A percentile compares a stretch with the other conserved stretches of the same genome.
Evolutionary conservation across 352 stramenopile genomes (phyloP).

Genomic region (Phytopythium montanum): DNA sequence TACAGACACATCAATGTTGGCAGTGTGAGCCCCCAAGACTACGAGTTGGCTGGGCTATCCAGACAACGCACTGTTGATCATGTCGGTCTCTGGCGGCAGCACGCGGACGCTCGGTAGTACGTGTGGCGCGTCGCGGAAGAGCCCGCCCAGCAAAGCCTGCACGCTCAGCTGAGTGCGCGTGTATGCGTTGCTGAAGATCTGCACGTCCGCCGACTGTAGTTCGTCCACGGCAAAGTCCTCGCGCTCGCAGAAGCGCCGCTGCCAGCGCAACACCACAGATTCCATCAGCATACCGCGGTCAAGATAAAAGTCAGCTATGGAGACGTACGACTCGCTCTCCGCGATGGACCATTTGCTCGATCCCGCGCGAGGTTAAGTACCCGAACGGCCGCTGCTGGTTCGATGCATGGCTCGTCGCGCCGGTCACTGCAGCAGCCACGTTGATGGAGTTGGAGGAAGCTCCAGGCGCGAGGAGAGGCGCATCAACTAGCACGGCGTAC

Average conservation of each 20-base stretch:
- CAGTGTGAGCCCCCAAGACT: background rate
- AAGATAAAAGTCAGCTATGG: background rate
- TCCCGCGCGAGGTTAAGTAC: constrained; percentile 55
- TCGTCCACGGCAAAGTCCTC: constrained; percentile 40
- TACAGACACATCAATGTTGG: constrained; percentile 5
- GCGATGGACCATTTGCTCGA: constrained; percentile 62
- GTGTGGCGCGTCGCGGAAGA: constrained; percentile 35
- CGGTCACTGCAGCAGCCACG: background rate
- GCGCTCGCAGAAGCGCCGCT: constrained; percentile 37
- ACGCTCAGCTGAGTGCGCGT: constrained; percentile 77
- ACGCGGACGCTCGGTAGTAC: constrained; percentile 44
- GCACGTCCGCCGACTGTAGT: constrained; percentile 30
- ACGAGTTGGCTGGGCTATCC: background rate
- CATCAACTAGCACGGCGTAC: constrained; percentile 10
- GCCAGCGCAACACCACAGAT: background rate
- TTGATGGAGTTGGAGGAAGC: constrained; percentile 10
- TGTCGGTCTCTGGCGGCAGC: constrained; percentile 58
- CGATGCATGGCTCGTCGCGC: constrained; percentile 10
- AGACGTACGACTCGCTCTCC: constrained; percentile 42
- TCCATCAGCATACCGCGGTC: background rate
- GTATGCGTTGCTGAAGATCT: constrained; percentile 72
- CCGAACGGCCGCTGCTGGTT: constrained; percentile 66
- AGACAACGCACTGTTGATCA: constrained; percentile 72
- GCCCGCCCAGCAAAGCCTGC: constrained; percentile 49
- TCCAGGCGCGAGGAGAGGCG: background rate